Evolutionary conservation across 257 asterid genomes (phyloP).

Genomic region (Nicotiana attenuata): DNA sequence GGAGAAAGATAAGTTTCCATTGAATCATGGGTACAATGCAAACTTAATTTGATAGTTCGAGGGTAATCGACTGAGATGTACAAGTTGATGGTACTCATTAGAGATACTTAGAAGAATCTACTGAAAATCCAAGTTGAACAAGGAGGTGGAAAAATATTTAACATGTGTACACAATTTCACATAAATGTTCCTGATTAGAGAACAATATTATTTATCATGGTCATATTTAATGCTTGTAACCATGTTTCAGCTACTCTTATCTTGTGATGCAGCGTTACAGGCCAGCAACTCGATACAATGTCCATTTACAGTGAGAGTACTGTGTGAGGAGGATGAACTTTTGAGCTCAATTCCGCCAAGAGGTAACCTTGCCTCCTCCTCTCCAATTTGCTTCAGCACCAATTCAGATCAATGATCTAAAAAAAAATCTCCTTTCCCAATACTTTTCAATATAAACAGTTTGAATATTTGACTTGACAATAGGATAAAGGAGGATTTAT

Average conservation of each 20-base stretch:
- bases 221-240: neutral
- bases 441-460: too few relatives aligned
- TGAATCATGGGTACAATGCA: too few relatives aligned
- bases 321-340: conserved; percentile 55
- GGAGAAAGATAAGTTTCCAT: too few relatives aligned
- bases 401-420: too few relatives aligned
- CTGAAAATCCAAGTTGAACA: neutral
- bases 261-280: conserved; percentile 62
- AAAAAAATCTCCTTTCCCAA: too few relatives aligned
- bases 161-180: neutral
- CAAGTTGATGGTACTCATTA: neutral
- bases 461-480: too few relatives aligned
- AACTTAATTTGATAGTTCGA: neutral
- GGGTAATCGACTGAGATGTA: neutral
- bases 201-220: neutral
- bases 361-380: conserved; percentile 36
- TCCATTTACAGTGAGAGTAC: conserved; percentile 52
- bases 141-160: neutral
- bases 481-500: too few relatives aligned
- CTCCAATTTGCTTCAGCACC: too few relatives aligned
- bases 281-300: conserved; percentile 51
- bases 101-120: neutral
- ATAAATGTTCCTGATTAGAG: neutral
- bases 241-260: neutral
- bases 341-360: conserved; percentile 51